Base-by-base conservation (phyloP, 208 protist genomes). In the Trypanosoma avium region DNA sequence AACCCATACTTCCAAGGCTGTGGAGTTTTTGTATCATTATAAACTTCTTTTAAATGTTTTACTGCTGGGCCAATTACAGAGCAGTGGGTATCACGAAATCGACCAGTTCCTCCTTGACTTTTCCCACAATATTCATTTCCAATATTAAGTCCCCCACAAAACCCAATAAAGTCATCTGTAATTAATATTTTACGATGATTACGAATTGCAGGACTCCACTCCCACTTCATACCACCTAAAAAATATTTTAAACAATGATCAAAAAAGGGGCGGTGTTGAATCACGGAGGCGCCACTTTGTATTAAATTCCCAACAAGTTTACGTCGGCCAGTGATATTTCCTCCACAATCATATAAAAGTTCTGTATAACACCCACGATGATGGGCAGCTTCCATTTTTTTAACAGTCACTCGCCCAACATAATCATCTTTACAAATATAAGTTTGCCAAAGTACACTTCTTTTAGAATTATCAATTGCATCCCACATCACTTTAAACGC, bases 341-440 rank as follows among this genome's bases (percentile, higher is more conserved):
- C 93, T 33, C 85, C 91, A 49, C 81, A 88, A 75, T 97, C 93
- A 72, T 93, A 96, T 43, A 96, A 74, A 26, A 97, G 72, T 61
- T 93, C 82, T 22, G 86, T 90, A 15, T 78, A 47, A 64, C 90
- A 93, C 40, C 81, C 82, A 30, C 93, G 86, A 22, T 68, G 49
- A 22, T 84, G 77, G 0, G 93, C 93, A 46, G 84, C 59, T 15
- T 82, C 78, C 43, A 97, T 67, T 21, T 85, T 79, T 12, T 61
- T 30, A 8, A 97, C 64, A 21, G 93, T 97, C 13, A 65, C 40
- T 50, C 77, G 61, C 1, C 93, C 93, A 10, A 96, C 80, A 43
- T 73, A 57, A 63, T 97, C 93, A 59, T 96, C 86, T 52, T 96
- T 96, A 68, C 90, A 94, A 40, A 97, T 97, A 73, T 97, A 97